Percentiles rank a stretch among this genome's conserved stretches.
Evolutionary conservation across 2,329 filamentous ascomycete genomes (phyloP).

Genomic region (Arthrocladium fulminans): DNA sequence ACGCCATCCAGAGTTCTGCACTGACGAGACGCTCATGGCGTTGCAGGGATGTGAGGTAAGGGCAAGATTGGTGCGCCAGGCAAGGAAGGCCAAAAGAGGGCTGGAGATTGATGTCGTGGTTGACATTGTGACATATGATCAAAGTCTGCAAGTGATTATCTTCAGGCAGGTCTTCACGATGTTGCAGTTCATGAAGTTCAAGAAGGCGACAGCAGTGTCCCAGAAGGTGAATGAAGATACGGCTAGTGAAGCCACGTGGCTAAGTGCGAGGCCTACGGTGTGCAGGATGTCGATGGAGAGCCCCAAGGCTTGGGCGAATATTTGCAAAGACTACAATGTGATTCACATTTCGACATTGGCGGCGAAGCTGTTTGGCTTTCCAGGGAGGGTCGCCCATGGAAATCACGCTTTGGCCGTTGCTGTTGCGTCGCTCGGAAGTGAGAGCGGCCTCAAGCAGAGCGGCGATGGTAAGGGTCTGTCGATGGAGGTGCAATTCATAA

Average conservation of each 20-base stretch:
- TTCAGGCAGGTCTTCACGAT: constrained; percentile 16
- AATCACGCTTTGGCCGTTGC: constrained; percentile 14
- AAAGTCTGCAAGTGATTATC: not conserved
- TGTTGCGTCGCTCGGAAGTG: not conserved
- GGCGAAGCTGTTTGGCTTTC: constrained; percentile 14
- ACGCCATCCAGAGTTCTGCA: constrained; percentile 10
- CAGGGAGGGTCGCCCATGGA: constrained; percentile 13
- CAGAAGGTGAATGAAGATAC: not conserved
- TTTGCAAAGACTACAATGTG: constrained; percentile 18
- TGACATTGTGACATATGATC: constrained; percentile 1
- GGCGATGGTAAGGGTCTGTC: not conserved
- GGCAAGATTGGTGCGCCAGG: not conserved
- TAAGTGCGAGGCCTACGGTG: not conserved
- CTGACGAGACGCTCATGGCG: not conserved
- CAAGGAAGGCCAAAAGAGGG: constrained; percentile 13
- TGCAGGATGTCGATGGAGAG: not conserved
- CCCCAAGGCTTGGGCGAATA: constrained; percentile 10
- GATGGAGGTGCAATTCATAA: constrained; percentile 13
- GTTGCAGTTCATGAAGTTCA: constrained; percentile 11
- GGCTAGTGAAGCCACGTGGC: not conserved
- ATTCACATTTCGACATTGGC: constrained; percentile 15
- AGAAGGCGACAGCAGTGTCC: not conserved
- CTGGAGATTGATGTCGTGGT: constrained; percentile 15
- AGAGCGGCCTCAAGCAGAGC: not conserved
- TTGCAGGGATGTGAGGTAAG: not conserved